A percentile compares a stretch with the other conserved stretches of the same genome.
phyloP scores from a whole-genome alignment of 768 basidiomycete species.

The Tricholoma bakamatsutake region DNA sequence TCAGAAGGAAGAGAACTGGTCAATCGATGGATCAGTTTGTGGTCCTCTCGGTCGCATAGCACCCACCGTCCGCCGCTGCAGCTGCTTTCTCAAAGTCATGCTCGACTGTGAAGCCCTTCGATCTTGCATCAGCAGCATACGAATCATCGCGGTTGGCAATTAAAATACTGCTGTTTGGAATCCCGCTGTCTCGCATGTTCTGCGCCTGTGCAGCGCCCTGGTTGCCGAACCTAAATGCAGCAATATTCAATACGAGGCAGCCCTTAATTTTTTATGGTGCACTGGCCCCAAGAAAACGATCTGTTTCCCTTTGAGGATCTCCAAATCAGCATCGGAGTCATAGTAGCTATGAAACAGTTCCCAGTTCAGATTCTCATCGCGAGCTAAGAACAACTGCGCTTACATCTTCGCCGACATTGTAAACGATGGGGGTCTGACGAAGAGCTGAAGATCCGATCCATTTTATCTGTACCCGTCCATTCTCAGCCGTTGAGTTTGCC shows the following conservation, averaged over 20 bases:
- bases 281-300: constrained; percentile 57
- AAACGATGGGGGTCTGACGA: background rate
- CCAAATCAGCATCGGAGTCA: constrained; percentile 54
- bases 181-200: constrained; percentile 58
- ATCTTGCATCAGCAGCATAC: constrained; percentile 52
- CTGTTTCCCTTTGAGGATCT: constrained; percentile 38
- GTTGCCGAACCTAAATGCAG: constrained; percentile 48
- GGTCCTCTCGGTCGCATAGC: background rate
- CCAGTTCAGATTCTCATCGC: background rate
- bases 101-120: constrained; percentile 52
- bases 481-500: background rate
- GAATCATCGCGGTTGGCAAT: constrained; percentile 53
- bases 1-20: constrained; percentile 52
- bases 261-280: background rate
- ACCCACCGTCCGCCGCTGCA: constrained; percentile 46
- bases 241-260: background rate
- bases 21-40: background rate
- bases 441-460: background rate
- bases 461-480: background rate
- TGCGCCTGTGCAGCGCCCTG: constrained; percentile 65
- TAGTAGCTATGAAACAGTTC: constrained; percentile 39
- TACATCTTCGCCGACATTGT: constrained; percentile 52
- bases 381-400: constrained; percentile 12
- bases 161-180: constrained; percentile 54
- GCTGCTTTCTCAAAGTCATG: constrained; percentile 54